Evolutionary conservation across 331 rosid genomes (phyloP).

Genomic region (Prunus yedoensis): DNA sequence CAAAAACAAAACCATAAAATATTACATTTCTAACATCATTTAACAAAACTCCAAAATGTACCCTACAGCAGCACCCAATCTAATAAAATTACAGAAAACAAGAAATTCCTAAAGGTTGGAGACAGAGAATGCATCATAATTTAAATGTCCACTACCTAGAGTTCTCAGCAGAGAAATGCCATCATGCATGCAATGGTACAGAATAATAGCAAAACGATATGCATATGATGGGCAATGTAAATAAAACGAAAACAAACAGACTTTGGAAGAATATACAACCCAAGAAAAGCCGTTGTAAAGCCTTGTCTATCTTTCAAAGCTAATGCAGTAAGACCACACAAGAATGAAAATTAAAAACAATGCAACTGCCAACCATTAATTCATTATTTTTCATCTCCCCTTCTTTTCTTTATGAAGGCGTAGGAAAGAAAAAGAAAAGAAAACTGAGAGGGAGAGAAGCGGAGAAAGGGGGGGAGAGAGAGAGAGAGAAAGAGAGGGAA

Average conservation of each 20-base stretch:
- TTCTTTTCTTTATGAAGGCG: background rate
- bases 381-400: background rate
- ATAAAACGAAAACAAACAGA: background rate
- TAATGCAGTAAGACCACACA: background rate
- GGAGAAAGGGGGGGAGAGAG: background rate
- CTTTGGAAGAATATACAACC: background rate
- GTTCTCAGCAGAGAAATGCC: background rate
- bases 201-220: background rate
- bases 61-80: background rate
- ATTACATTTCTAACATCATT: background rate
- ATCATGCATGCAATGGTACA: background rate
- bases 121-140: background rate
- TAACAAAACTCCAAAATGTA: background rate
- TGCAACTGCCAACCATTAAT: background rate
- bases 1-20: background rate
- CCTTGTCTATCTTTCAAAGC: background rate
- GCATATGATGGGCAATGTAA: background rate
- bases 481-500: background rate
- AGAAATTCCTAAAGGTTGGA: background rate
- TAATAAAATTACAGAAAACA: background rate
- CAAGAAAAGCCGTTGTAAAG: background rate
- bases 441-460: background rate
- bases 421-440: background rate
- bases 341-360: background rate
- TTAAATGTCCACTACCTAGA: background rate